Conservation (phyloP, 1,284 basidiomycete genomes). For the Agroathelia rolfsii region DNA sequence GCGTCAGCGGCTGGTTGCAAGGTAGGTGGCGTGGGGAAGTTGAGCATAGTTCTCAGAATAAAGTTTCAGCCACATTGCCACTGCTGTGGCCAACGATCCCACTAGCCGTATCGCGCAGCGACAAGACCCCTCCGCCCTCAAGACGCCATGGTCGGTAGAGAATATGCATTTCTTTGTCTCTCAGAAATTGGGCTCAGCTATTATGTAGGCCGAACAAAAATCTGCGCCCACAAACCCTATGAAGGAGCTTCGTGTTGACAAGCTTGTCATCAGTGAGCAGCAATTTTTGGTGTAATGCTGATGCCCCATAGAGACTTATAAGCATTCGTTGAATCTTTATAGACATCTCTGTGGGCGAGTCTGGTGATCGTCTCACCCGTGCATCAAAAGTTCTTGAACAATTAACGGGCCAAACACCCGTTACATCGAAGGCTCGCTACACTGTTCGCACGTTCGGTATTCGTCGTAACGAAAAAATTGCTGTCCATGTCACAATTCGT, state of each 20-base stretch:
- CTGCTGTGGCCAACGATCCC: too few relatives aligned
- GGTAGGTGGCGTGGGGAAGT: too few relatives aligned
- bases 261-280: conserved; percentile 96
- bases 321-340: conserved; percentile 9
- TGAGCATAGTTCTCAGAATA: too few relatives aligned
- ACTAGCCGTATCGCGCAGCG: too few relatives aligned
- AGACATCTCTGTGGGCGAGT: conserved; percentile 99
- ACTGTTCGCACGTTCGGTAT: conserved; percentile 99
- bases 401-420: conserved; percentile 98
- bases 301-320: not conserved
- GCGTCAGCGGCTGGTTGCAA: too few relatives aligned
- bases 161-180: too few relatives aligned
- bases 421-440: conserved; percentile 99
- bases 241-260: conserved; percentile 96
- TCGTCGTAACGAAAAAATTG: conserved; percentile 99
- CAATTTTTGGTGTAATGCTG: conserved; percentile 4
- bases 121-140: too few relatives aligned
- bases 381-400: conserved; percentile 99
- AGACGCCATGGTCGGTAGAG: too few relatives aligned
- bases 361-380: conserved; percentile 97
- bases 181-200: too few relatives aligned
- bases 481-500: conserved; percentile 97
- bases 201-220: conserved; percentile 88
- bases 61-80: too few relatives aligned
- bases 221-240: conserved; percentile 85